phyloP scores from a whole-genome alignment of 495 filamentous ascomycete species.

The Trichoderma virens region DNA sequence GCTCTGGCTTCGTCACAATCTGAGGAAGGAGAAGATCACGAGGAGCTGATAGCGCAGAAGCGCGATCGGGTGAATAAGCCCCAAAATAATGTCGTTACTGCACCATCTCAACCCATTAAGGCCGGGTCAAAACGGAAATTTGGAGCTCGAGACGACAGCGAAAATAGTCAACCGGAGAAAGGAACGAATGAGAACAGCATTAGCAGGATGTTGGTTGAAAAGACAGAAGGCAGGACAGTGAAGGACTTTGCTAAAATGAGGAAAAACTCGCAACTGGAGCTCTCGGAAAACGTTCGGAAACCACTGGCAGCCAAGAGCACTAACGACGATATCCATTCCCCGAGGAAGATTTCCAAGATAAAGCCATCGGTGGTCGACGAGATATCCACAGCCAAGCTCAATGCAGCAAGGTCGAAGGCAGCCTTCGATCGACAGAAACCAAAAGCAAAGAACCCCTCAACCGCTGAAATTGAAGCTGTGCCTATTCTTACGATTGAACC shows the following conservation, averaged over 20 bases:
- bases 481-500: neutral
- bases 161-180: neutral
- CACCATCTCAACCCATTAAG: conserved; percentile 13
- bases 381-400: conserved; percentile 17
- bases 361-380: conserved; percentile 21
- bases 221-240: conserved; percentile 19
- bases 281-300: conserved; percentile 21
- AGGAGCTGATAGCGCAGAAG: conserved; percentile 16
- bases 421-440: neutral
- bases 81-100: conserved; percentile 12
- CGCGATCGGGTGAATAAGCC: neutral
- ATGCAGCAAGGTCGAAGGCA: conserved; percentile 12
- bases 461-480: neutral
- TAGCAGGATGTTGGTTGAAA: neutral
- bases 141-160: conserved; percentile 21
- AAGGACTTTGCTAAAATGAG: conserved; percentile 26
- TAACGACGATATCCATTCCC: conserved; percentile 37
- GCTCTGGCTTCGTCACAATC: neutral
- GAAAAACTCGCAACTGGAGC: conserved; percentile 19
- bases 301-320: conserved; percentile 38
- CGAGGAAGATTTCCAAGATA: conserved; percentile 23
- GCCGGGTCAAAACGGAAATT: conserved; percentile 28
- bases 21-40: neutral
- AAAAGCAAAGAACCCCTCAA: conserved; percentile 12
- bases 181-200: neutral